Evolutionary conservation across 2,329 filamentous ascomycete species (phyloP), one percentile per base, ranked within the genome.

Genomic region (Penicillium verrucosum): DNA sequence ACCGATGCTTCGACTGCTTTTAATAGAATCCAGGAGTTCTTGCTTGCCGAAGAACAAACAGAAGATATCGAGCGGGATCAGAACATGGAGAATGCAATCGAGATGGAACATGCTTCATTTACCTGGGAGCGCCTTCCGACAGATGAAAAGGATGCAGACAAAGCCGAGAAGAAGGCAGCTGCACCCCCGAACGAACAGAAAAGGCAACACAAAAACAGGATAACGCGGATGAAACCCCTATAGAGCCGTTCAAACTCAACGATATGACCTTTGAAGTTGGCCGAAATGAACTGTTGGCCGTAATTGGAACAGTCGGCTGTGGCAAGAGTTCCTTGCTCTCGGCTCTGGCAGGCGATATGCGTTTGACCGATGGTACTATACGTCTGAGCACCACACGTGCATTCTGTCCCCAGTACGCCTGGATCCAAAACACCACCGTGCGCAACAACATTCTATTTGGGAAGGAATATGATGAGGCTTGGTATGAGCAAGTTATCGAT

Each of bases 391-490:
- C 90, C 0, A 87, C 86, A 3, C 82, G 92, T 60, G 90, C 93
- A 0, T 97, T 96, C 67, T 97, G 94, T 63, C 93, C 93, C 0
- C 93, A 99, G 70, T 96, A 96, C 69, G 90, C 94, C 0, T 99
- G 94, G 94, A 96, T 99, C 47, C 93, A 97, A 70, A 97, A 97
- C 68, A 82, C 91, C 0, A 90, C 88, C 0, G 83, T 97, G 4
- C 86, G 85, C 60, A 85, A 96, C 34, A 99, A 99, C 68, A 96
- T 99, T 57, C 75, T 91, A 0, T 97, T 97, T 68, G 93, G 93
- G 11, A 93, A 91, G 51, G 83, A 85, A 0, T 84, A 88, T 75
- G 81, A 96, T 51, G 81, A 81, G 56, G 77, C 78, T 3, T 96
- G 93, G 92, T 96, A 96, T 68, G 82, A 88, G 43, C 77, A 89